These are phyloP conservation scores for Penicillium paxilli DNA, from an alignment of 495 filamentous ascomycete species.

Conservation along the genomic window DNA sequence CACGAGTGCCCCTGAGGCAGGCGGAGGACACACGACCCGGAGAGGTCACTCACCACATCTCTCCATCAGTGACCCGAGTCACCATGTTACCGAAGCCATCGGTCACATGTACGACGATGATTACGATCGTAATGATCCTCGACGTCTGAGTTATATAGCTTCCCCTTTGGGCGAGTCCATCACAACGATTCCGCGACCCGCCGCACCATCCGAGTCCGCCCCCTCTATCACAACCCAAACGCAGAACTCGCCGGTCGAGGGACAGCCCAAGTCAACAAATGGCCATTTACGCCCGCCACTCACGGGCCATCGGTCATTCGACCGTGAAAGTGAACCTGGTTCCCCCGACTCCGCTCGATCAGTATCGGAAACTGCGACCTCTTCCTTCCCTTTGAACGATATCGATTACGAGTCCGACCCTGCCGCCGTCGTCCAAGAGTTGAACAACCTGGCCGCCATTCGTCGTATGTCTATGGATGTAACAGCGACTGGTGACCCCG, in stretches of 20 bases:
- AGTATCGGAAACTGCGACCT: conserved; percentile 66
- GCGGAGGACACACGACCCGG: conserved; percentile 52
- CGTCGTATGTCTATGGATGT: conserved; percentile 99
- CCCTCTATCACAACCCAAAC: conserved; percentile 33
- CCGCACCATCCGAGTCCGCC: conserved; percentile 48
- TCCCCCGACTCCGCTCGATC: conserved; percentile 61
- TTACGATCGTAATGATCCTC: conserved; percentile 61
- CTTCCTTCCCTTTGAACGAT: conserved; percentile 82
- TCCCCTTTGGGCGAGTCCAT: conserved; percentile 51
- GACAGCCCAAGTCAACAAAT: conserved; percentile 31
- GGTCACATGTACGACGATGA: conserved; percentile 93
- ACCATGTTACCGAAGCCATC: conserved; percentile 98
- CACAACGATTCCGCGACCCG: conserved; percentile 43
- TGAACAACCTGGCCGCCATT: conserved; percentile 92
- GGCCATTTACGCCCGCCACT: conserved; percentile 41
- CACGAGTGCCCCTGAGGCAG: conserved; percentile 52
- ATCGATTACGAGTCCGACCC: conserved; percentile 91
- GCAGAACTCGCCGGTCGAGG: conserved; percentile 31
- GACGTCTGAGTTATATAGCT: conserved; percentile 65
- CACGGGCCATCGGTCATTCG: conserved; percentile 46
- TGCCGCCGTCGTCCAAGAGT: conserved; percentile 88
- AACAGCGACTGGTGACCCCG: conserved; percentile 83
- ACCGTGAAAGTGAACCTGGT: conserved; percentile 49
- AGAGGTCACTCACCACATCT: conserved; percentile 65
- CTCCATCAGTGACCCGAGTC: conserved; percentile 77